Evolutionary conservation across 345 rosid genomes (phyloP).

Genomic region (Kandelia obovata): DNA sequence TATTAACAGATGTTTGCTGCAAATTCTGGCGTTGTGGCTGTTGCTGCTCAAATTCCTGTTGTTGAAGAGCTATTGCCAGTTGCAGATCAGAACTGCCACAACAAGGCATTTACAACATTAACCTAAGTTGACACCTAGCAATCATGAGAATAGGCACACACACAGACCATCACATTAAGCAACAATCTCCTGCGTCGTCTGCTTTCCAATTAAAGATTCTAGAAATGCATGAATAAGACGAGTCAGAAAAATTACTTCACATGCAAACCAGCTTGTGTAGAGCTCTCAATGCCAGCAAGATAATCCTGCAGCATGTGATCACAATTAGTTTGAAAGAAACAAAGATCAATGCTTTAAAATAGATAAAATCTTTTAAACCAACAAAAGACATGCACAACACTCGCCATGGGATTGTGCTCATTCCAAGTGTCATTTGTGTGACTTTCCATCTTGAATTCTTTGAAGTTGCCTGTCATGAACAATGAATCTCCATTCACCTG

Average conservation of each 20-base stretch:
- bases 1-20: slow-evolving; percentile 48
- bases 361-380: slow-evolving; percentile 4
- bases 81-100: slow-evolving; percentile 84
- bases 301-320: slow-evolving; percentile 53
- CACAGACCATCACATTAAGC: too few relatives aligned
- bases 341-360: neutral
- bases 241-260: slow-evolving; percentile 48
- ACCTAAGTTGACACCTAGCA: slow-evolving; percentile 9
- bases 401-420: slow-evolving; percentile 73
- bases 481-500: slow-evolving; percentile 96
- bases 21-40: slow-evolving; percentile 54
- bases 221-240: too few relatives aligned
- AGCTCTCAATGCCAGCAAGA: slow-evolving; percentile 71
- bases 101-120: slow-evolving; percentile 10
- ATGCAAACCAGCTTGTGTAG: slow-evolving; percentile 34
- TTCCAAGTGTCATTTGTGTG: slow-evolving; percentile 74
- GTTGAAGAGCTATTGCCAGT: slow-evolving; percentile 95
- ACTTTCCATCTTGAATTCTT: slow-evolving; percentile 79
- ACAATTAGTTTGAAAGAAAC: slow-evolving; percentile 5
- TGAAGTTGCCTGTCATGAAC: slow-evolving; percentile 83
- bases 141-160: neutral
- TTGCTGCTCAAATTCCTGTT: slow-evolving; percentile 80
- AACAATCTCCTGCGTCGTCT: too few relatives aligned
- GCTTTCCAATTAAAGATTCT: too few relatives aligned
- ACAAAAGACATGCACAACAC: slow-evolving; percentile 46